Evolutionary conservation across 1,139 yeast genomes (phyloP).

Genomic region (Spathaspora sp.): DNA sequence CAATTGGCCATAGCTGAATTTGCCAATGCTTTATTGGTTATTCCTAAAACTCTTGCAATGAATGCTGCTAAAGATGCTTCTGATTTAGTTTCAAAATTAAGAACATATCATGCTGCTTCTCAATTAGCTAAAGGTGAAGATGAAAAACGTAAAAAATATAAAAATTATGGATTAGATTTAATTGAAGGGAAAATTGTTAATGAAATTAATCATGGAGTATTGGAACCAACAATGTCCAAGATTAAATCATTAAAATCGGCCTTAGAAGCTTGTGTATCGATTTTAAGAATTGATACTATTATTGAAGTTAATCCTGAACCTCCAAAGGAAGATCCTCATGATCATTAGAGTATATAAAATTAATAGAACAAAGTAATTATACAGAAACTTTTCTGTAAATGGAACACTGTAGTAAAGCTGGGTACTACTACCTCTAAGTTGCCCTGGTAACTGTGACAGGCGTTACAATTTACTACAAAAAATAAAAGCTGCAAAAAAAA

Average conservation of each 20-base stretch:
- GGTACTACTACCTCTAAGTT: too few species aligned
- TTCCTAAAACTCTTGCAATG: constrained; percentile 95
- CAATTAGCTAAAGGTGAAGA: constrained; percentile 85
- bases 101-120: constrained; percentile 96
- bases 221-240: constrained; percentile 94
- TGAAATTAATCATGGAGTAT: constrained; percentile 78
- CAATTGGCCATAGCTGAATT: constrained; percentile 98
- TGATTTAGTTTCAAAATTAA: constrained; percentile 89
- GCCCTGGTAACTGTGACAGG: background rate
- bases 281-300: constrained; percentile 97
- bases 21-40: constrained; percentile 83
- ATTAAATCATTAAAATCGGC: constrained; percentile 92
- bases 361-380: background rate
- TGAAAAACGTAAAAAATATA: constrained; percentile 77
- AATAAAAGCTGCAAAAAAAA: background rate
- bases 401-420: too few species aligned
- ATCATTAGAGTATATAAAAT: constrained; percentile 37
- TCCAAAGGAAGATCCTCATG: constrained; percentile 86
- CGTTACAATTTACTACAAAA: too few species aligned
- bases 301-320: constrained; percentile 97
- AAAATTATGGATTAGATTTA: constrained; percentile 89
- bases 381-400: too few species aligned
- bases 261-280: constrained; percentile 96
- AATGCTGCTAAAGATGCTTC: constrained; percentile 98
- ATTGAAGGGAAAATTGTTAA: constrained; percentile 90